phyloP scores from a whole-genome alignment of 495 filamentous ascomycete species.

The Ascobolus immersus region DNA sequence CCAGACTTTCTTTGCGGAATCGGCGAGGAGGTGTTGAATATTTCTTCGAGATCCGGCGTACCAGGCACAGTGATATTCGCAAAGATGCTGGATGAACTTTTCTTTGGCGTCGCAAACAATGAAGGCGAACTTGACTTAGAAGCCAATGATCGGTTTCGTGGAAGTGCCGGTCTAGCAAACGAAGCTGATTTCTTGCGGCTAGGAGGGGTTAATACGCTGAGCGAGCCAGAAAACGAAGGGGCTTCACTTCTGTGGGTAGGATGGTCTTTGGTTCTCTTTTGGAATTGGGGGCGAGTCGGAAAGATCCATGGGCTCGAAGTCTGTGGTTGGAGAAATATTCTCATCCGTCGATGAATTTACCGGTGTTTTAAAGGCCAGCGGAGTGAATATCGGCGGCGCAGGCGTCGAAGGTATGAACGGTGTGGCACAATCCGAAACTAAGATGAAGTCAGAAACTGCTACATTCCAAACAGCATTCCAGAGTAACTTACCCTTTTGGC shows the following conservation, averaged over 20 bases:
- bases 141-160: not conserved
- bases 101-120: not conserved
- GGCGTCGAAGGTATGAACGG: too few relatives aligned
- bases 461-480: constrained; percentile 45
- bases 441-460: too few relatives aligned
- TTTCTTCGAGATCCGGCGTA: not conserved
- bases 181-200: constrained; percentile 14
- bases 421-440: too few relatives aligned
- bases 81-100: not conserved
- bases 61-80: not conserved
- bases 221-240: constrained; percentile 27
- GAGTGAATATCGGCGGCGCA: too few relatives aligned
- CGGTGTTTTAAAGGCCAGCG: not conserved
- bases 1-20: not conserved
- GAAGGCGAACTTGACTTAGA: not conserved
- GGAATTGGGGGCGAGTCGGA: constrained; percentile 41
- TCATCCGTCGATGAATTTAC: not conserved
- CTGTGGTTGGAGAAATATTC: constrained; percentile 7
- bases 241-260: constrained; percentile 25
- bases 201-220: constrained; percentile 22
- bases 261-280: constrained; percentile 18
- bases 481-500: constrained; percentile 34
- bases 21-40: not conserved
- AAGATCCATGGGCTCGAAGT: not conserved
- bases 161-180: constrained; percentile 11